Conservation (phyloP, 768 basidiomycete species). For the Trametes gibbosa region DNA sequence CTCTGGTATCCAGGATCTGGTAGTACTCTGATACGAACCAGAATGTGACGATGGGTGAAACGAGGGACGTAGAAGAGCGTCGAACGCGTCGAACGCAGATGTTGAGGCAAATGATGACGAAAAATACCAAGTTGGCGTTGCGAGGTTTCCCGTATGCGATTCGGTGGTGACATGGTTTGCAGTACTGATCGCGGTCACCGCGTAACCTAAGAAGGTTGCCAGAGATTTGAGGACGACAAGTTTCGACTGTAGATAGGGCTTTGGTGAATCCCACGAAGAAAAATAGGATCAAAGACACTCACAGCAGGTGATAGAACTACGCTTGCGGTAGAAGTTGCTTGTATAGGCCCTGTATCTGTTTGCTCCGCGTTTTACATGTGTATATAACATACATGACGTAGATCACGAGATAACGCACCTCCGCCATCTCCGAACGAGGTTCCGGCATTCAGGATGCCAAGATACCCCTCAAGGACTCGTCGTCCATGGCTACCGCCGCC, state of each 20-base stretch:
- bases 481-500: conserved; percentile 50
- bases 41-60: background rate
- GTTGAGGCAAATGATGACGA: conserved; percentile 52
- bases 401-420: conserved; percentile 36
- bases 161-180: background rate
- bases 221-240: conserved; percentile 73
- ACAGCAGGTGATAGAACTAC: conserved; percentile 66
- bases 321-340: conserved; percentile 60
- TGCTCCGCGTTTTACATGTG: background rate
- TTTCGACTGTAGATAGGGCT: conserved; percentile 55
- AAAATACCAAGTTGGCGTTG: conserved; percentile 62
- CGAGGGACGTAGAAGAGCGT: conserved; percentile 39
- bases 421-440: conserved; percentile 57
- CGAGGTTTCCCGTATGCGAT: conserved; percentile 3
- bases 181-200: conserved; percentile 30
- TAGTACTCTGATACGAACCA: background rate
- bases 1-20: conserved; percentile 34
- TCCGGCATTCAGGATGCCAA: conserved; percentile 72
- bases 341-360: conserved; percentile 31
- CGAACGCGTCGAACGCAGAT: conserved; percentile 54
- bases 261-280: conserved; percentile 1
- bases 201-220: conserved; percentile 58
- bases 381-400: background rate
- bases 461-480: conserved; percentile 74
- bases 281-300: conserved; percentile 23